Evolutionary conservation across 1,139 yeast genomes (phyloP).

Genomic region (Kodamaea suecica): DNA sequence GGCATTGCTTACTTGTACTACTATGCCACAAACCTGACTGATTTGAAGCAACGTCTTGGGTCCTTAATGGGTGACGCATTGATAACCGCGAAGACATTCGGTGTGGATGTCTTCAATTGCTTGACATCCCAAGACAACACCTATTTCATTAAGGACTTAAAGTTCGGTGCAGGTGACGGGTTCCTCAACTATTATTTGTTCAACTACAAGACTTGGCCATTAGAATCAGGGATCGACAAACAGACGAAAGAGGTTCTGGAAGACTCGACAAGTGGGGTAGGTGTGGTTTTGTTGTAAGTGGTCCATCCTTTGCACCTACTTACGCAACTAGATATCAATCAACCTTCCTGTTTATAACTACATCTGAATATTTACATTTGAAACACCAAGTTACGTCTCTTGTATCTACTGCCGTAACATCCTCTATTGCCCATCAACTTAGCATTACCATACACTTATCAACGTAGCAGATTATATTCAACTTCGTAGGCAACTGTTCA

Average conservation of each 20-base stretch:
- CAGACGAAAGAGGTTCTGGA: conserved; percentile 49
- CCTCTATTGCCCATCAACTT: no score
- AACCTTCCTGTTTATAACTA: no score
- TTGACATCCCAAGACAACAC: conserved; percentile 88
- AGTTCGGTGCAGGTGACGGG: conserved; percentile 95
- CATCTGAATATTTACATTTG: no score
- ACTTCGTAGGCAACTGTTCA: no score
- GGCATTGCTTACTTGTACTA: conserved; percentile 89
- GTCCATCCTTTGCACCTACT: no score
- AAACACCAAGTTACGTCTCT: no score
- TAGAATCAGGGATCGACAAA: conserved; percentile 72
- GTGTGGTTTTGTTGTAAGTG: conserved; percentile 74
- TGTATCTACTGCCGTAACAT: no score
- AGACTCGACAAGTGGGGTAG: conserved; percentile 72
- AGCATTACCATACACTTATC: no score
- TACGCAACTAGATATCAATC: no score
- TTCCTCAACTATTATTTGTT: conserved; percentile 84
- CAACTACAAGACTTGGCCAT: conserved; percentile 80
- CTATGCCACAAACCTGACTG: conserved; percentile 66
- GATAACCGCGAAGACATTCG: conserved; percentile 61
- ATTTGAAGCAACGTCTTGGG: conserved; percentile 56
- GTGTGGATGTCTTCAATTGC: conserved; percentile 91
- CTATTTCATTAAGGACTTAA: conserved; percentile 71
- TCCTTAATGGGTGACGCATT: conserved; percentile 71
- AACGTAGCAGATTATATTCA: no score